Base-by-base conservation (phyloP, 495 filamentous ascomycete genomes). In the Xylaria intraflava region DNA sequence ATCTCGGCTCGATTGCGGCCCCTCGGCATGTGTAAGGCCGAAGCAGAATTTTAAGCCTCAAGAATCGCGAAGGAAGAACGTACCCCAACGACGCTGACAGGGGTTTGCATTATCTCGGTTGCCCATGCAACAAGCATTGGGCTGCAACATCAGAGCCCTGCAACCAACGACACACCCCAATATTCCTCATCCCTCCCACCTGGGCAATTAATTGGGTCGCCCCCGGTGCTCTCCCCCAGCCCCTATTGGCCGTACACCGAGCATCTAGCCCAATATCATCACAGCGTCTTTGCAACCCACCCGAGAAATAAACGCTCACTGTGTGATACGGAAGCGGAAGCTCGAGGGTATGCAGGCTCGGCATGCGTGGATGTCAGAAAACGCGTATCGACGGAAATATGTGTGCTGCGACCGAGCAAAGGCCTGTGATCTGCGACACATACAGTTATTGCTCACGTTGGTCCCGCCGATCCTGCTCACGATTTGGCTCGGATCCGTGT, bases 81-180 rank as follows among this genome's bases (percentile, higher is more conserved):
- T 19, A 27, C 6, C 11, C 1, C 29, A 11, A 22, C n/a, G 29
- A 16, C 12, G 8, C 5, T 29, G 36, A 38, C 22, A 31, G 14
- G 26, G 40, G 23, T 11, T 6, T 12, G 33, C 26, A 11, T 33
- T 16, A 44, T 24, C n/a, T 12, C 26, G 1, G 45, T 49, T 42
- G 27, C 26, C 49, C 27, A 26, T 31, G 40, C 33, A 44, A 31
- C 12, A 16, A 16, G 2, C 19, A 24, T 26, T 19, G n/a, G 10
- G 19, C 38, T 52, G 40, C 40, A 44, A 31, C 17, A 24, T 43
- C 49, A 19, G 33, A 30, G 29, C 41, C 44, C 12, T 46, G 42
- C 51, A 46, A n/a, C 51, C 33, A 53, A 53, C 51, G 46, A 40
- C 42, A 36, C 17, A 35, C 40, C 22, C 49, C 19, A 6, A 11